Conservation (phyloP, 2,329 filamentous ascomycete species). For the Alternaria brassicicola region DNA sequence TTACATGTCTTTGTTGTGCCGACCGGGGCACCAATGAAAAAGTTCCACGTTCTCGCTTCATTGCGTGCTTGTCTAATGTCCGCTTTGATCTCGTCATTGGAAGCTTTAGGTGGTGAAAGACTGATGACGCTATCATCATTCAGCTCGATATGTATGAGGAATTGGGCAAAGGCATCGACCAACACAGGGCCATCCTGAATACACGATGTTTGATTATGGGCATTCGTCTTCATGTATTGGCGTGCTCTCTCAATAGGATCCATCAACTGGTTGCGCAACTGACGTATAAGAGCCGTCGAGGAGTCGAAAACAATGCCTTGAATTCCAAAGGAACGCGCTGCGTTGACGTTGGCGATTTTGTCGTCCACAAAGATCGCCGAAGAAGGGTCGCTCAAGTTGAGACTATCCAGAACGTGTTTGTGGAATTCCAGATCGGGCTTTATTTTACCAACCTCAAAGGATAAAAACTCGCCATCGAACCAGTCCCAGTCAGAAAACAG, state of each 20-base stretch:
- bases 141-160: constrained; percentile 35
- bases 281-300: constrained; percentile 4
- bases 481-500: constrained; percentile 39
- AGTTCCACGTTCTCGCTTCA: constrained; percentile 33
- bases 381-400: constrained; percentile 14
- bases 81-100: constrained; percentile 8
- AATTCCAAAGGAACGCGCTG: constrained; percentile 36
- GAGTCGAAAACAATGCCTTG: constrained; percentile 32
- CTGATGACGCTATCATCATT: constrained; percentile 18
- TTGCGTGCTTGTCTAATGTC: constrained; percentile 1
- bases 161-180: constrained; percentile 38
- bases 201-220: constrained; percentile 23
- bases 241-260: constrained; percentile 27
- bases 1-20: constrained; percentile 21
- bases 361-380: constrained; percentile 42
- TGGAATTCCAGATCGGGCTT: constrained; percentile 48
- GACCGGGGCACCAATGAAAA: constrained; percentile 25
- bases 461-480: constrained; percentile 47
- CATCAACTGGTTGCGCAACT: constrained; percentile 25
- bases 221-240: constrained; percentile 26
- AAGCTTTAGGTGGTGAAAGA: constrained; percentile 5
- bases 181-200: constrained; percentile 28
- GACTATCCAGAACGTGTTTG: constrained; percentile 35
- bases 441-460: constrained; percentile 40
- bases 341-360: constrained; percentile 18